Base-by-base conservation (phyloP, 2,329 filamentous ascomycete genomes). In the Scedosporium aurantiacum region DNA sequence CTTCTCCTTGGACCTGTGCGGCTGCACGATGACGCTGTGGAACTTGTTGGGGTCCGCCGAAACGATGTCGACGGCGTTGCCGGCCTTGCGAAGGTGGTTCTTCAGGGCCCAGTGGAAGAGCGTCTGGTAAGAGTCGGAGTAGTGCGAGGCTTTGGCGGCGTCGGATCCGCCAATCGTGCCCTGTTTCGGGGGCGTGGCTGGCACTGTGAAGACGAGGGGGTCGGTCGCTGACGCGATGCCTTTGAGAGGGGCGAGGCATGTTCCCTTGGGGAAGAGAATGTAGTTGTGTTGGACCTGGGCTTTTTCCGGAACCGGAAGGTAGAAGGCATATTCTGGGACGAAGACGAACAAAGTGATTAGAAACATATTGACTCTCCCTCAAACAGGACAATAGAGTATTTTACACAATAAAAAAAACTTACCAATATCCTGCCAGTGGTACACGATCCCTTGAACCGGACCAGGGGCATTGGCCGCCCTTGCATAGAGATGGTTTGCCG, bases 221-320 rank as follows among this genome's bases (percentile, higher is more conserved):
- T 88, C 85, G 62, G 71, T 69, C 5, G 75, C 68, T 4, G 76
- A 69, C 1, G 72, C 69, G 10, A 37, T 45, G 47, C 27, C 45
- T 1, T 70, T 62, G 64, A 79, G 81, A 28, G 79, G 74, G 2
- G 79, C 76, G 40, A 85, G 75, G 64, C 79, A 79, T 28, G 79
- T 79, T 61, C 79, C 78, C 61, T 75, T 75, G 0, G 84, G 85
- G 63, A 88, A 81, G 62, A 88, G 72, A 61, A 87, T 68, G 67
- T 87, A 88, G 71, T 87, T 88, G 72, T 84, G 78, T 68, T 88
- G 84, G 14, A 83, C 77, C 66, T 86, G 83, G 0, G 82, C 72
- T 68, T 87, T 88, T 65, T 87, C 84, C 7, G 85, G 84, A 0
- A 87, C 81, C 0, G 84, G 84, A 2, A 86, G 76, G 70, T 80